Evolutionary conservation across 495 filamentous ascomycete species (phyloP).

Genomic region (Aspergillus leporis): DNA sequence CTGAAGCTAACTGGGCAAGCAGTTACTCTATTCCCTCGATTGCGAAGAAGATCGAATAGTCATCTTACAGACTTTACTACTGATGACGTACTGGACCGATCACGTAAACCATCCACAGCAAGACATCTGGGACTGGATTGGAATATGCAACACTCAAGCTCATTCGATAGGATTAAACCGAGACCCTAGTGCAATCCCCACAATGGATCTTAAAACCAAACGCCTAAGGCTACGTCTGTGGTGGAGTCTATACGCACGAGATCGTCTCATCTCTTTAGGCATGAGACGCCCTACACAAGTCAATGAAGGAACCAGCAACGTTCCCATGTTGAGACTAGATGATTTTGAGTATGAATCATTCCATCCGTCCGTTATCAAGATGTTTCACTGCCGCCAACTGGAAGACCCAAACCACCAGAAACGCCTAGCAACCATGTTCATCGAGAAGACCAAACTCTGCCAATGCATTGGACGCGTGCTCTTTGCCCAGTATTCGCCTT

Average conservation of each 20-base stretch:
- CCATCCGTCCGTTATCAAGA: conserved; percentile 44
- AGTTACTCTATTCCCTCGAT: conserved; percentile 77
- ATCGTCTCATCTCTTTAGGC: conserved; percentile 81
- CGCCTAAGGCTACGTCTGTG: conserved; percentile 79
- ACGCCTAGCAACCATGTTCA: conserved; percentile 78
- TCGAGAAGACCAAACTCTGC: conserved; percentile 82
- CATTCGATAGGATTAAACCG: conserved; percentile 80
- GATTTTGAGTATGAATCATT: conserved; percentile 76
- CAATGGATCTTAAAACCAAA: conserved; percentile 57
- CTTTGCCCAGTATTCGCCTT: conserved; percentile 73
- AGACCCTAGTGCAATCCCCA: conserved; percentile 61
- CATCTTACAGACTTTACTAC: conserved; percentile 74
- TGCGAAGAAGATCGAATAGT: conserved; percentile 77
- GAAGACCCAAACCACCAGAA: conserved; percentile 56
- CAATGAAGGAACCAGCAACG: conserved; percentile 82
- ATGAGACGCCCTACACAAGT: conserved; percentile 83
- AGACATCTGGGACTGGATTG: conserved; percentile 90
- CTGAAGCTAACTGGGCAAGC: conserved; percentile 13
- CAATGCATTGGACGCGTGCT: conserved; percentile 79
- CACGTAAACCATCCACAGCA: conserved; percentile 58
- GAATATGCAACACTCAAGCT: conserved; percentile 75
- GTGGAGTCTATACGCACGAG: conserved; percentile 92
- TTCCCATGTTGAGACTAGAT: conserved; percentile 73
- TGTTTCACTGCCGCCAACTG: conserved; percentile 41
- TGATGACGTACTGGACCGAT: conserved; percentile 90